Evolutionary conservation across 352 stramenopile genomes (phyloP).

Genomic region (Phytophthora multivora): DNA sequence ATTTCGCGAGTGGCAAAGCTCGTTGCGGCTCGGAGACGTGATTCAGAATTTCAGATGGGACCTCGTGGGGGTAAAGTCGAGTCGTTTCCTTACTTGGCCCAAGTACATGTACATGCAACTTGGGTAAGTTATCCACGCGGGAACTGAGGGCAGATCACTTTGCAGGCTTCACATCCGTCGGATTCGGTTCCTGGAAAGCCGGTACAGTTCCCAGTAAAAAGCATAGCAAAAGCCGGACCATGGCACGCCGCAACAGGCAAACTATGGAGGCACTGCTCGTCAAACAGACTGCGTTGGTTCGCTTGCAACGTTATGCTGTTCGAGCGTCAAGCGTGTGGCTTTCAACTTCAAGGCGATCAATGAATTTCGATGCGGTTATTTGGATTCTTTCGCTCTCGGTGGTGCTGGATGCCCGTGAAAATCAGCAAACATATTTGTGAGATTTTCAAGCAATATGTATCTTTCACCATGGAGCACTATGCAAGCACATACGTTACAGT

Average conservation of each 20-base stretch:
- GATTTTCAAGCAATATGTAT: neutral
- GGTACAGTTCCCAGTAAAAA: constrained; percentile 11
- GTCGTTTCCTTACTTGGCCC: constrained; percentile 3
- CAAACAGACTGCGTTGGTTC: constrained; percentile 9
- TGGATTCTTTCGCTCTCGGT: neutral
- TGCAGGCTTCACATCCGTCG: constrained; percentile 1
- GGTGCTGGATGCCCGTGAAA: constrained; percentile 5
- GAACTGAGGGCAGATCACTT: constrained; percentile 8
- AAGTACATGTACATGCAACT: too few species aligned
- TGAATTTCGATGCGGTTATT: constrained; percentile 10
- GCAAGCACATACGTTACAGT: constrained; percentile 4
- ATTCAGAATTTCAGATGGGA: constrained; percentile 26
- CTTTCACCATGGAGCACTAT: neutral
- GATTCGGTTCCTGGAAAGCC: constrained; percentile 17
- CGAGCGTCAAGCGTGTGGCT: neutral
- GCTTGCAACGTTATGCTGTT: constrained; percentile 28
- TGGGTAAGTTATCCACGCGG: constrained; percentile 1
- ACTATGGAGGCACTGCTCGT: constrained; percentile 1
- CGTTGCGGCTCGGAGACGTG: constrained; percentile 12
- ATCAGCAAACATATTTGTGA: neutral
- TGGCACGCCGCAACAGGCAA: neutral
- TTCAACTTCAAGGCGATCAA: constrained; percentile 5
- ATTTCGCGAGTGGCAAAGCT: constrained; percentile 25
- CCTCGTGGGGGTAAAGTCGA: constrained; percentile 28
- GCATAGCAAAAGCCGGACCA: constrained; percentile 8